Base-by-base conservation (phyloP, 2,329 filamentous ascomycete species). In the Torrubiella hemipterigena region DNA sequence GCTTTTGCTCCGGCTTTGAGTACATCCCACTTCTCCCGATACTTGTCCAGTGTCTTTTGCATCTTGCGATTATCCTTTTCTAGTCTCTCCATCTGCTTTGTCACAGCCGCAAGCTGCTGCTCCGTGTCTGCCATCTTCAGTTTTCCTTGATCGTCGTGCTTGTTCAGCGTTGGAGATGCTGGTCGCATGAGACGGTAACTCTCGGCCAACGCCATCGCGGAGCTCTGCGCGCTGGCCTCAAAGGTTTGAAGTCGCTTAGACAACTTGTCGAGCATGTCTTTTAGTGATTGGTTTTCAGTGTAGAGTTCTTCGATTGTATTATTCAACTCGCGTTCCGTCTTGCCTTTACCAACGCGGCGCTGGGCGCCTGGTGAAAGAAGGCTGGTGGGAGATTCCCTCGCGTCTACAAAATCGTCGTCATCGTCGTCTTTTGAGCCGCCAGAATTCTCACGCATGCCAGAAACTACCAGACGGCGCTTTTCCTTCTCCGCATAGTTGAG, bases 371-470 rank as follows among this genome's bases (percentile, higher is more conserved):
- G 53, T 21, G 63, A 55, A 39, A 67, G 37, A 40, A 60, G 22
- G 22, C 22, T 51, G 42, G 57, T 49, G 44, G 65, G 62, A 6
- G 72, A 78, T 56, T 89, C 85, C 32, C 71, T 67, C 1, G 87
- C 89, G 51, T 95, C 87, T 14, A 93, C 84, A 52, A 95, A 95
- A 48, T 89, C 83, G 35, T 93, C 85, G 18, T 86, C 79, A 19
- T 73, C 74, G 18, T 80, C 71, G n/a, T 77, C 71, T 3, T 44
- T 39, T 10, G 43, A 44, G 15, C 45, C 69, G n/a, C 62, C 61
- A 29, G 73, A 59, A 18, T 70, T 67, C 17, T 52, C 44, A 35
- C 69, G 61, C 7, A 60, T 45, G n/a, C n/a, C n/a, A 3, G 67
- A 69, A 6, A 67, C 65, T 16, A 62, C 69, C 30, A 71, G 51